Evolutionary conservation across 2,329 filamentous ascomycete species (phyloP).

Genomic region (Cercospora zeina): DNA sequence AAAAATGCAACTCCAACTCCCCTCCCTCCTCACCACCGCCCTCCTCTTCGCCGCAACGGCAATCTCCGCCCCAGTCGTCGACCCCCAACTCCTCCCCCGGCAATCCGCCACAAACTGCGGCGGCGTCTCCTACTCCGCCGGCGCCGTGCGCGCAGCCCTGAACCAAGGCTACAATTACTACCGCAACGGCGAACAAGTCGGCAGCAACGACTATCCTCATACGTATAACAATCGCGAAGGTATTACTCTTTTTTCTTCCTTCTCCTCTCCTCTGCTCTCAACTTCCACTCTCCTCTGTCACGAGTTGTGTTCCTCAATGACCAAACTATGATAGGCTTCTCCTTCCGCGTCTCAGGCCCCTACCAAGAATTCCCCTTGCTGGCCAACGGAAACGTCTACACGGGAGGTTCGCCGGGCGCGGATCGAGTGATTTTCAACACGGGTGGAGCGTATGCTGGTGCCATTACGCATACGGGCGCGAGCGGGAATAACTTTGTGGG

Average conservation of each 20-base stretch:
- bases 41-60: constrained; percentile 34
- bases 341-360: constrained; percentile 57
- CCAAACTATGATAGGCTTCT: constrained; percentile 53
- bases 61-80: constrained; percentile 24
- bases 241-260: not conserved
- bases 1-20: constrained; percentile 37
- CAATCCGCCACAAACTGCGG: constrained; percentile 57
- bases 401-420: constrained; percentile 63
- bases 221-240: constrained; percentile 33
- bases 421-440: constrained; percentile 67
- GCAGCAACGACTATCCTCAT: constrained; percentile 41
- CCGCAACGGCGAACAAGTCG: constrained; percentile 38
- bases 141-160: constrained; percentile 53
- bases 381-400: constrained; percentile 50
- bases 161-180: constrained; percentile 56
- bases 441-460: constrained; percentile 58
- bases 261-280: not conserved
- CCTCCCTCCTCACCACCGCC: constrained; percentile 34
- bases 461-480: constrained; percentile 70
- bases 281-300: too few relatives aligned
- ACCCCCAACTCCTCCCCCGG: constrained; percentile 42
- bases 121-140: constrained; percentile 53
- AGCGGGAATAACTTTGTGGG: constrained; percentile 67
- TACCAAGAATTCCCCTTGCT: constrained; percentile 66
- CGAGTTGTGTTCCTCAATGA: too few relatives aligned